Base-by-base conservation (phyloP, 2,329 filamentous ascomycete genomes). In the Tolypocladium capitatum region DNA sequence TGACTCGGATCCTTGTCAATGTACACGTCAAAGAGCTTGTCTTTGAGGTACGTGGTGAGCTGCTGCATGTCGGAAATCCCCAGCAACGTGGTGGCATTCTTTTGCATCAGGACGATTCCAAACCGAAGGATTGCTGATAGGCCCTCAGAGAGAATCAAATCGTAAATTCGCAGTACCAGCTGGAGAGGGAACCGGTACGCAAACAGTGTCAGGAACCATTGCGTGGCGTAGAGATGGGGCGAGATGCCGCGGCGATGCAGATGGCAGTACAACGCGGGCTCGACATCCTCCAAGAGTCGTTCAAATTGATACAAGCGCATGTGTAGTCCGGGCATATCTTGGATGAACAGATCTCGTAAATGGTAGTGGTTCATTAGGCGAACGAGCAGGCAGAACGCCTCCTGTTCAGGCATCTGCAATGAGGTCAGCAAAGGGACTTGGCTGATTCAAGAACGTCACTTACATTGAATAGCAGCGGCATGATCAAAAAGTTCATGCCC, bases 161-260 rank as follows among this genome's bases (percentile, higher is more conserved):
- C 92, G 66, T 97, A 98, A 45, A 98, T 94, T 31, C 92, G 86
- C 49, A 98, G 81, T 7, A 98, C 92, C 10, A 98, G 80, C 62
- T 98, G 92, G 8, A 98, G 75, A 9, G 92, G 92, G 65, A 98
- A 98, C 38, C 94, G 86, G 65, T 98, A 98, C 31, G 91, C 89
- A 61, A 98, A 98, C n/a, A 98, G 75, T 0, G 92, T 98, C 45
- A 98, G 76, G 67, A 98, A 98, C 92, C 92, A 98, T 65, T 98
- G 92, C 0, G 92, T 98, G 41, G 92, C 92, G 62, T 98, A 98
- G 9, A 98, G 75, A 60, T 95, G 88, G 1, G 92, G 85, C 9
- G 85, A 85, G 47, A 98, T 92, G 54, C 87, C 83, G 48, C 86
- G 81, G 49, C 92, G 83, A 59, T 86, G 86, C 48, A 98, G 78